Evolutionary conservation across 1,284 basidiomycete species (phyloP), one percentile per base, ranked within the genome.

Genomic region (Wolfiporia cocos): DNA sequence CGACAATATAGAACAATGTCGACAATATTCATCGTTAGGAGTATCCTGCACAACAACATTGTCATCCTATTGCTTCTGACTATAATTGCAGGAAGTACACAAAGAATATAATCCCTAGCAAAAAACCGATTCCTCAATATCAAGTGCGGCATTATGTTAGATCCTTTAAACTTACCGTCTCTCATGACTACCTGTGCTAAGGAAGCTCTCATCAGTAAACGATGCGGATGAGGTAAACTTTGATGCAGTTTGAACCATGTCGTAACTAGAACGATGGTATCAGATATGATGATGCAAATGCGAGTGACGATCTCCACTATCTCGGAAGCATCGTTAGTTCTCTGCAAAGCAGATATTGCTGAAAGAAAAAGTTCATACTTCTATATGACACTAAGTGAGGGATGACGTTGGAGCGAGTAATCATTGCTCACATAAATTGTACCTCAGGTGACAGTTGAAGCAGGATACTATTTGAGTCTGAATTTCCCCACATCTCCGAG

Each of bases 261-360:
- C 14, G 30, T 30, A 14, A 32, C 2, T 20, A 39, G 29, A 14
- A 39, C 38, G 11, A 32, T 32, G 11, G 24, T 11, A 21, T 39
- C 38, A 0, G 38, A 39, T 4, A n/a, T 6, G 2, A 39, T 22
- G 19, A 18, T 31, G 38, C 29, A 32, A 3, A 14, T 17, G 4
- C 38, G 28, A 22, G n/a, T 39, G 6, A 15, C 21, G n/a, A 39
- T 23, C 3, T 31, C 12, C 29, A 39, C 38, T 39, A 21, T 31
- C 3, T 28, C 26, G 26, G 26, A 28, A 9, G 14, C 9, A 9
- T 28, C 14, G 26, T 28, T 9, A 28, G 26, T 14, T 7, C 14
- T 14, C 26, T 7, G 14, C 26, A 15, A 12, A 23, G n/a, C n/a
- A n/a, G n/a, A n/a, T n/a, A n/a, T n/a, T n/a, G n/a, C 15, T 14